phyloP scores from a whole-genome alignment of 495 filamentous ascomycete species.

The Penicillium desertorum region DNA sequence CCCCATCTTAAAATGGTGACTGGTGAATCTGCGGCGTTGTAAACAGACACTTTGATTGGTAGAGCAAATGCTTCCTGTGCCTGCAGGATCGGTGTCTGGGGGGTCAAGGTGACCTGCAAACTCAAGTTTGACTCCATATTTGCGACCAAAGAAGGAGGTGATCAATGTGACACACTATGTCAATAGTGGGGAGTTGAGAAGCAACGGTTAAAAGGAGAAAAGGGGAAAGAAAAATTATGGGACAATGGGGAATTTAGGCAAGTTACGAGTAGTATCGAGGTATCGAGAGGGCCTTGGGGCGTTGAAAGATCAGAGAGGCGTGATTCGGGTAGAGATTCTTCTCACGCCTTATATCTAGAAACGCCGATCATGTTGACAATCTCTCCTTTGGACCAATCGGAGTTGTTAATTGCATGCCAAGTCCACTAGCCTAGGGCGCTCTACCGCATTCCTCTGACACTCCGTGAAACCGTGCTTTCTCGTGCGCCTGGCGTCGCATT shows the following conservation, averaged over 20 bases:
- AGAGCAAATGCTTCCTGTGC: constrained; percentile 19
- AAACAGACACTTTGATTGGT: constrained; percentile 37
- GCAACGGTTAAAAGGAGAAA: no score
- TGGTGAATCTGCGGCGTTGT: constrained; percentile 39
- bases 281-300: neutral
- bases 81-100: constrained; percentile 13
- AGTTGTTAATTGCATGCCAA: neutral
- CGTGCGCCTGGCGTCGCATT: constrained; percentile 5
- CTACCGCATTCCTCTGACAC: constrained; percentile 1
- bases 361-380: neutral
- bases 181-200: no score
- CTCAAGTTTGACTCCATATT: constrained; percentile 14
- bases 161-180: neutral
- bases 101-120: constrained; percentile 26
- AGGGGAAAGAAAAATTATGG: neutral
- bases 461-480: constrained; percentile 18
- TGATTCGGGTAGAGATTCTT: neutral
- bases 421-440: neutral
- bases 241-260: neutral
- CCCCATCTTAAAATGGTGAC: constrained; percentile 51
- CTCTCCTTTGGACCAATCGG: constrained; percentile 1
- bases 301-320: no score
- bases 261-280: neutral
- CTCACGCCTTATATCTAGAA: constrained; percentile 3
- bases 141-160: neutral